Percentiles rank a stretch among this genome's conserved stretches.
Evolutionary conservation across 805 yeast genomes (phyloP).

Genomic region (Saccharomycopsis oosterbeekiorum): DNA sequence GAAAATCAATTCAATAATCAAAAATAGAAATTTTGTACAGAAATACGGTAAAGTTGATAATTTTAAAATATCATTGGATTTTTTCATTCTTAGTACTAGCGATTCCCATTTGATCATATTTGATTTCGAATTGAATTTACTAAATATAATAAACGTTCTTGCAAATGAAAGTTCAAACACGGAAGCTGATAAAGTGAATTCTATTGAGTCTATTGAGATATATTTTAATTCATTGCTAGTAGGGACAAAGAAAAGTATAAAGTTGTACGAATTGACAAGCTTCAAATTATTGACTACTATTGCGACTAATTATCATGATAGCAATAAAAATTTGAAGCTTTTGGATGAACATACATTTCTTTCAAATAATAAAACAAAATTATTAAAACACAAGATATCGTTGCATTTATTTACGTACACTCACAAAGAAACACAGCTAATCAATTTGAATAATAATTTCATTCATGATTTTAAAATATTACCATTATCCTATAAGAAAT

Average conservation of each 20-base stretch:
- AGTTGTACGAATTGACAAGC: slow-evolving; percentile 41
- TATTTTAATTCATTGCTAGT: slow-evolving; percentile 39
- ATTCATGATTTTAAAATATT: slow-evolving; percentile 34
- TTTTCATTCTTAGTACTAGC: slow-evolving; percentile 57
- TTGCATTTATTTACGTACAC: not conserved
- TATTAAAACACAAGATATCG: not conserved
- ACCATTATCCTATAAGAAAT: slow-evolving; percentile 49
- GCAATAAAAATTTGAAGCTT: slow-evolving; percentile 34
- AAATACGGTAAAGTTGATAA: slow-evolving; percentile 41
- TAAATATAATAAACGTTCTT: slow-evolving; percentile 31
- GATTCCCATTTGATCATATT: slow-evolving; percentile 58
- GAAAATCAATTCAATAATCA: not conserved
- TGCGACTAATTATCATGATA: slow-evolving; percentile 26
- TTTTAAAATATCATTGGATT: slow-evolving; percentile 32
- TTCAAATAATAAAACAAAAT: not conserved
- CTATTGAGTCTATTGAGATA: slow-evolving; percentile 58
- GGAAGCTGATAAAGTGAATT: slow-evolving; percentile 44
- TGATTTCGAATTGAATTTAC: slow-evolving; percentile 53
- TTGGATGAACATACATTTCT: not conserved
- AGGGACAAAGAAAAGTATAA: slow-evolving; percentile 61
- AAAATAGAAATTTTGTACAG: not conserved
- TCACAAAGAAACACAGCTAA: not conserved
- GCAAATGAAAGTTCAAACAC: slow-evolving; percentile 24
- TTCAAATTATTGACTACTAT: slow-evolving; percentile 41
- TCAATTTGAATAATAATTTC: not conserved